Evolutionary conservation across 192 early-diverging fungal species (phyloP).

Genomic region (Coemansia sp.): DNA sequence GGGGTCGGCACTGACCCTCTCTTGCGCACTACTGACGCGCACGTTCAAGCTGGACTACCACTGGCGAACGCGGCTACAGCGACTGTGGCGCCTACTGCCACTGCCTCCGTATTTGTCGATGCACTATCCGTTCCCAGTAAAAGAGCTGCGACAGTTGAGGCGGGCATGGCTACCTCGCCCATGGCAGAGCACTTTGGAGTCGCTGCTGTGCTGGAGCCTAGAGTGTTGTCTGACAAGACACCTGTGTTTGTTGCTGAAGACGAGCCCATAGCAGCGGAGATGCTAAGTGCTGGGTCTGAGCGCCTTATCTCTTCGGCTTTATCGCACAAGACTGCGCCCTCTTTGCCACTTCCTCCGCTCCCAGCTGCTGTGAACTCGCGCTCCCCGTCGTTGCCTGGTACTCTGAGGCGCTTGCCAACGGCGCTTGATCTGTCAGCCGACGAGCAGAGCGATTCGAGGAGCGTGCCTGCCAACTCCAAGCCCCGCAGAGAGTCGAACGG

Average conservation of each 20-base stretch:
- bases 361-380: not conserved
- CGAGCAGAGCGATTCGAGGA: constrained; percentile 16
- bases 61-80: constrained; percentile 9
- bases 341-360: constrained; percentile 7
- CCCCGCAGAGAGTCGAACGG: constrained; percentile 30
- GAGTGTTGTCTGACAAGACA: not conserved
- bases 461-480: not conserved
- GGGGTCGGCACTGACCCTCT: not conserved
- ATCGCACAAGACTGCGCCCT: constrained; percentile 2
- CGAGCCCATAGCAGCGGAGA: not conserved
- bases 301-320: not conserved
- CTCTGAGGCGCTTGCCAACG: not conserved
- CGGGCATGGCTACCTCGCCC: not conserved
- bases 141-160: not conserved
- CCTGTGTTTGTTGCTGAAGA: not conserved
- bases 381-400: constrained; percentile 7
- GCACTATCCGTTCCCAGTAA: not conserved
- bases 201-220: not conserved
- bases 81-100: not conserved
- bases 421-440: not conserved
- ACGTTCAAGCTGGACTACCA: constrained; percentile 1
- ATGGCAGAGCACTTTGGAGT: not conserved
- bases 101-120: constrained; percentile 13
- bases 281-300: not conserved
- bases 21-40: not conserved